phyloP scores from a whole-genome alignment of 768 basidiomycete species.

The Lentinula raphanica region DNA sequence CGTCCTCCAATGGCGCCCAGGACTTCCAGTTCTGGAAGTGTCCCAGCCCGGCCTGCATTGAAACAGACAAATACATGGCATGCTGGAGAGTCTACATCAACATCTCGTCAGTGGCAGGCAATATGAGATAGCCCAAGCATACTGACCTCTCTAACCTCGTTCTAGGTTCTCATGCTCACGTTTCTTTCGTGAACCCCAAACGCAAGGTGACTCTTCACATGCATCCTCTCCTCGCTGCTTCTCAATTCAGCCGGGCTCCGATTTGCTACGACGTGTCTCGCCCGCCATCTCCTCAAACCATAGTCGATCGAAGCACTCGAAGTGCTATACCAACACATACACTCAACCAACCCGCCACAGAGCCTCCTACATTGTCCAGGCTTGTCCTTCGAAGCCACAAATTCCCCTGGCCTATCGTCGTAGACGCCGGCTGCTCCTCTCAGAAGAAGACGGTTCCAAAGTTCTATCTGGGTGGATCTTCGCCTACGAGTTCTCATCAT shows the following conservation, averaged over 20 bases:
- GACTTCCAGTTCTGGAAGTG: constrained; percentile 34
- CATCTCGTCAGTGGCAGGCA: neutral
- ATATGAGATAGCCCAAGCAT: too few species aligned
- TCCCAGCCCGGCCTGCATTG: constrained; percentile 38
- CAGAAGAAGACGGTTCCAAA: constrained; percentile 16
- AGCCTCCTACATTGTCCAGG: constrained; percentile 46
- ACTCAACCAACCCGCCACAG: constrained; percentile 59
- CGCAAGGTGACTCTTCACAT: constrained; percentile 41
- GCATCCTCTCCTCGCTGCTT: constrained; percentile 59
- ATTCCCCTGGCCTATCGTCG: constrained; percentile 58
- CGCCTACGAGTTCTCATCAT: constrained; percentile 3
- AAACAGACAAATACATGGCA: constrained; percentile 46
- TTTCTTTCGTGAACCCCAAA: constrained; percentile 30
- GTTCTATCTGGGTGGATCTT: constrained; percentile 21
- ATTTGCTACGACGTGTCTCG: constrained; percentile 57
- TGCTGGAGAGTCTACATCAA: constrained; percentile 39
- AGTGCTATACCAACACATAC: constrained; percentile 50
- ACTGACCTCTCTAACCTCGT: constrained; percentile 6
- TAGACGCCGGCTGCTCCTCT: constrained; percentile 21
- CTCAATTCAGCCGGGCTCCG: constrained; percentile 51
- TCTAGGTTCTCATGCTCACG: constrained; percentile 22
- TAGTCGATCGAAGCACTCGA: constrained; percentile 51
- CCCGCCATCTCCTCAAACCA: constrained; percentile 53
- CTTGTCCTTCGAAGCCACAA: constrained; percentile 52
- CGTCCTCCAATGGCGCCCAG: constrained; percentile 29